A percentile compares a stretch with the other conserved stretches of the same genome.
These are phyloP conservation scores for Kodamaea lidongshanica DNA, from an alignment of 805 yeast genomes.

Conservation along the genomic window DNA sequence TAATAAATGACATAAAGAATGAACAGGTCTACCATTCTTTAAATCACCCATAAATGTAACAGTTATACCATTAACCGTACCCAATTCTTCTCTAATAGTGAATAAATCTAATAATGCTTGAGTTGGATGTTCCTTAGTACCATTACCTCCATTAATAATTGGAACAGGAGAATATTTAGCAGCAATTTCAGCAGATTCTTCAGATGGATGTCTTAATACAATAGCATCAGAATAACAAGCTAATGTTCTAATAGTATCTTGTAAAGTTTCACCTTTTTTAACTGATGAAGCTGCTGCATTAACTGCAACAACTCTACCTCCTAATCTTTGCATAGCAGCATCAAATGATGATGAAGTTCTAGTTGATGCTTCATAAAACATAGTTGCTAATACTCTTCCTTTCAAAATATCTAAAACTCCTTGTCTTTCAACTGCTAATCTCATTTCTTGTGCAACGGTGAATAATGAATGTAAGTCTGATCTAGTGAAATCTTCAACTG, in stretches of 20 bases:
- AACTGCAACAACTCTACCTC: conserved; percentile 92
- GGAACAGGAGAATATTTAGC: conserved; percentile 97
- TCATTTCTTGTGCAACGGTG: conserved; percentile 96
- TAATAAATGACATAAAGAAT: conserved; percentile 85
- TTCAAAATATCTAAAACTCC: conserved; percentile 88
- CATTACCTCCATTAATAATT: conserved; percentile 96
- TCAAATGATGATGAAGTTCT: conserved; percentile 95
- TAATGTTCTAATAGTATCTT: conserved; percentile 91
- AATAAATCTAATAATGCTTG: conserved; percentile 96
- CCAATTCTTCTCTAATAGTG: conserved; percentile 97
- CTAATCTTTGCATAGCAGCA: conserved; percentile 99
- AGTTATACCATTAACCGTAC: conserved; percentile 96
- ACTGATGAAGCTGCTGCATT: conserved; percentile 86
- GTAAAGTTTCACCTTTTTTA: conserved; percentile 95
- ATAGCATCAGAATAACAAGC: conserved; percentile 96
- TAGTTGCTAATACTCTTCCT: conserved; percentile 87
- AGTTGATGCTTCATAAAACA: conserved; percentile 98
- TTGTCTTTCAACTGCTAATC: conserved; percentile 92
- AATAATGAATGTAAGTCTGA: conserved; percentile 87
- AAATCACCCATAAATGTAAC: conserved; percentile 99
- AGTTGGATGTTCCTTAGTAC: conserved; percentile 96
- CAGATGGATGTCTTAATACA: conserved; percentile 94
- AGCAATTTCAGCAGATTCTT: conserved; percentile 86
- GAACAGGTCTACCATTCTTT: conserved; percentile 98
- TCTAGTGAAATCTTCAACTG: conserved; percentile 83